Evolutionary conservation across 352 stramenopile genomes (phyloP).

Genomic region (Pilasporangium apinafurcum): DNA sequence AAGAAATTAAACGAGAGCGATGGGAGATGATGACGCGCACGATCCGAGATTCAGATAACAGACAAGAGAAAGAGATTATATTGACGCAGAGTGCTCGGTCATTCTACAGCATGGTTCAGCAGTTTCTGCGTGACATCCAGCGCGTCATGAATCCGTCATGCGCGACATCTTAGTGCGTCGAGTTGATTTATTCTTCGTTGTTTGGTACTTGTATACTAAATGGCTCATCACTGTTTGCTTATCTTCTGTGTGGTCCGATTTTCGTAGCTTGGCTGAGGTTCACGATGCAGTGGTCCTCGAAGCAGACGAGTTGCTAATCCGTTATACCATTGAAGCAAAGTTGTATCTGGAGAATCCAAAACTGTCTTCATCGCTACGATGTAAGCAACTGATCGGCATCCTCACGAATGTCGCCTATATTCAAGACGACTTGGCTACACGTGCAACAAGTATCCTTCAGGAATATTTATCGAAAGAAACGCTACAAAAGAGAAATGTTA

Average conservation of each 20-base stretch:
- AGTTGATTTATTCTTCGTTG: too few relatives aligned
- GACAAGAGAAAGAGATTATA: slow-evolving; percentile 65
- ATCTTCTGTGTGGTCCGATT: neutral
- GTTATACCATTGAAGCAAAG: slow-evolving; percentile 51
- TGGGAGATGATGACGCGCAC: slow-evolving; percentile 71
- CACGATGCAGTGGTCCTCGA: slow-evolving; percentile 52
- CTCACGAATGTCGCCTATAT: slow-evolving; percentile 69
- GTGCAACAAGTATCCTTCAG: slow-evolving; percentile 42
- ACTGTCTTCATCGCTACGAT: slow-evolving; percentile 43
- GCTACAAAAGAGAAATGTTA: slow-evolving; percentile 33
- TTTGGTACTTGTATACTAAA: neutral
- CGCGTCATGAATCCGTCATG: slow-evolving; percentile 77
- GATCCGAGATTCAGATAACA: slow-evolving; percentile 68
- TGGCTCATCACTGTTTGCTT: slow-evolving; percentile 2
- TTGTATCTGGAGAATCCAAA: slow-evolving; percentile 62
- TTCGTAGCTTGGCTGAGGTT: slow-evolving; percentile 41
- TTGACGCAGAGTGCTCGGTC: slow-evolving; percentile 70
- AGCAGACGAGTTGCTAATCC: slow-evolving; percentile 52
- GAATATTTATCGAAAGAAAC: slow-evolving; percentile 45
- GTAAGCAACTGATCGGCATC: slow-evolving; percentile 62
- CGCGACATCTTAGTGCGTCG: slow-evolving; percentile 67
- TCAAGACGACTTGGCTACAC: slow-evolving; percentile 48
- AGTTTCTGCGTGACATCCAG: slow-evolving; percentile 73
- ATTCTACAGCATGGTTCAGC: slow-evolving; percentile 77
- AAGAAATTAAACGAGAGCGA: slow-evolving; percentile 79